A percentile compares a stretch with the other conserved stretches of the same genome.
These are phyloP conservation scores for Penicillium decumbens DNA, from an alignment of 2,329 filamentous ascomycete species.

Conservation along the genomic window DNA sequence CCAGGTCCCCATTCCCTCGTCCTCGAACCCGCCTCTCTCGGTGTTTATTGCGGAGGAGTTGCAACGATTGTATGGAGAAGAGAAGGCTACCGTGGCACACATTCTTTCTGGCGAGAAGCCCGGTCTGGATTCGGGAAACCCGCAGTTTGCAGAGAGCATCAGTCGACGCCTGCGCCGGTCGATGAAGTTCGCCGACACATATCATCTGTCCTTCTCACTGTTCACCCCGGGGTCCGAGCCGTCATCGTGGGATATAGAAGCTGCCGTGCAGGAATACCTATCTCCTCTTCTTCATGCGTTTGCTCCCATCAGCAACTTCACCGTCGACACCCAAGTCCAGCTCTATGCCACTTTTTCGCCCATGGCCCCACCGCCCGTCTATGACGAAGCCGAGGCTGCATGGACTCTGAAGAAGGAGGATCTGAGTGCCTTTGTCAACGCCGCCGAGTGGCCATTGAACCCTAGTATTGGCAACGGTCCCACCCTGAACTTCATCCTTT, in stretches of 20 bases:
- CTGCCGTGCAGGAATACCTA: slow-evolving; percentile 75
- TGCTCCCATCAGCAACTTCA: slow-evolving; percentile 84
- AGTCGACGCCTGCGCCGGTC: slow-evolving; percentile 70
- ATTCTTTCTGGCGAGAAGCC: slow-evolving; percentile 57
- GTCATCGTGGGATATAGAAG: slow-evolving; percentile 86
- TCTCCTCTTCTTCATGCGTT: slow-evolving; percentile 74
- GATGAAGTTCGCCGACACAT: slow-evolving; percentile 86
- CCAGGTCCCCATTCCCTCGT: slow-evolving; percentile 61
- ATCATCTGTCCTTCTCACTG: slow-evolving; percentile 91
- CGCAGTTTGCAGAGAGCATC: slow-evolving; percentile 54
- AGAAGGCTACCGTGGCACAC: slow-evolving; percentile 78
- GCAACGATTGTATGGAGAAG: slow-evolving; percentile 74
- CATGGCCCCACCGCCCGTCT: slow-evolving; percentile 55
- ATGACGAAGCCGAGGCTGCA: slow-evolving; percentile 51
- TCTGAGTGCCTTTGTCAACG: slow-evolving; percentile 91
- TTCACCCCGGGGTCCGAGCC: slow-evolving; percentile 76
- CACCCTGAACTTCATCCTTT: slow-evolving; percentile 93
- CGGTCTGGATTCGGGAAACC: slow-evolving; percentile 33
- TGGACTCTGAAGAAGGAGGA: slow-evolving; percentile 76
- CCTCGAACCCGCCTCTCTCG: slow-evolving; percentile 68
- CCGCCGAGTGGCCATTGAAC: slow-evolving; percentile 93
- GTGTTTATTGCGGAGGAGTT: slow-evolving; percentile 75
- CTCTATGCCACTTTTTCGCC: slow-evolving; percentile 72
- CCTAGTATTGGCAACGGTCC: slow-evolving; percentile 90
- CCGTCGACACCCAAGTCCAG: slow-evolving; percentile 92